Percentiles rank a stretch among this genome's conserved stretches.
phyloP scores from a whole-genome alignment of 768 basidiomycete genomes.

The Nidula microcarpa region DNA sequence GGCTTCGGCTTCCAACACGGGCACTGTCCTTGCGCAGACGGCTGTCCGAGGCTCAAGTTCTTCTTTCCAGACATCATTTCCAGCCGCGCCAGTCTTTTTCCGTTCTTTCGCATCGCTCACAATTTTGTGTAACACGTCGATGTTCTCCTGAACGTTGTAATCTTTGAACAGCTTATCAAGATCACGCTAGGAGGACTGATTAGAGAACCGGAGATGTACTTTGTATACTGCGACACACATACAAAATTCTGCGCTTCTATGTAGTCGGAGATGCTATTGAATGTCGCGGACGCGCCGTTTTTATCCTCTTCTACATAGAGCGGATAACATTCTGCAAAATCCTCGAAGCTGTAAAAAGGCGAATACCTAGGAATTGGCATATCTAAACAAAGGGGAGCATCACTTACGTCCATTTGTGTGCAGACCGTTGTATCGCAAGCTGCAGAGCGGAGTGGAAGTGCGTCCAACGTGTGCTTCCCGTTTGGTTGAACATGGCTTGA shows the following conservation, averaged over 20 bases:
- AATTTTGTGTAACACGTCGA: constrained; percentile 67
- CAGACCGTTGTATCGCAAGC: constrained; percentile 50
- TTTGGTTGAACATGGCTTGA: constrained; percentile 35
- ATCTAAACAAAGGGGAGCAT: not conserved
- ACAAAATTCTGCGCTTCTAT: constrained; percentile 63
- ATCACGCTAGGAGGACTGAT: constrained; percentile 40
- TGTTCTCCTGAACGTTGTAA: constrained; percentile 63
- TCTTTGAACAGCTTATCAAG: constrained; percentile 68
- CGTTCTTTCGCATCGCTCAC: constrained; percentile 64
- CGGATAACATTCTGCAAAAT: constrained; percentile 65
- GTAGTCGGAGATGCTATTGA: constrained; percentile 65
- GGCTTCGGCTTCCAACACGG: constrained; percentile 46
- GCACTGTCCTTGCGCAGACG: constrained; percentile 60
- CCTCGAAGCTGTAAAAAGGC: constrained; percentile 38
- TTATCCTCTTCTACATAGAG: constrained; percentile 64
- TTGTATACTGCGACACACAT: constrained; percentile 17
- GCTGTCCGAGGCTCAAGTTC: constrained; percentile 61
- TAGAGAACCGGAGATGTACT: not conserved
- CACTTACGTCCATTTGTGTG: constrained; percentile 58
- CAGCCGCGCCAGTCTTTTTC: constrained; percentile 42
- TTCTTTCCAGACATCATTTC: constrained; percentile 63
- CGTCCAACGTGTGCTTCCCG: constrained; percentile 52
- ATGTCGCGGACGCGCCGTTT: constrained; percentile 56
- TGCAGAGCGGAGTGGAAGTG: constrained; percentile 56
- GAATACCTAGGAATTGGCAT: not conserved